phyloP scores from a whole-genome alignment of 1,284 basidiomycete species.

The Puccinia triticina region DNA sequence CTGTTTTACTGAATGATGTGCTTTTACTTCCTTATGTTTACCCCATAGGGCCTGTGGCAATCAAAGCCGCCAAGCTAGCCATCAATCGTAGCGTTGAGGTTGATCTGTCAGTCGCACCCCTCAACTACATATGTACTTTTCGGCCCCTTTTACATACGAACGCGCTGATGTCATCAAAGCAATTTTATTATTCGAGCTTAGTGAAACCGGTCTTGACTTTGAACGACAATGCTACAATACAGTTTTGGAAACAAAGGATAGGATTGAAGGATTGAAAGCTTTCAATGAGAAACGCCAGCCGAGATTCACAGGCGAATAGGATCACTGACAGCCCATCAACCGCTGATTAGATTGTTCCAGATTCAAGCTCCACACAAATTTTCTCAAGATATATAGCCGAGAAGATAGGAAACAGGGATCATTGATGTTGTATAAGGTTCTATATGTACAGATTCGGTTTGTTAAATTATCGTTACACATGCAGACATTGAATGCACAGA shows the following conservation, averaged over 20 bases:
- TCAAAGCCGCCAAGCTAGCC: slow-evolving; percentile 84
- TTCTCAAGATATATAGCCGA: neutral
- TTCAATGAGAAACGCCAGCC: slow-evolving; percentile 86
- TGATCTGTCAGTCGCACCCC: slow-evolving; percentile 66
- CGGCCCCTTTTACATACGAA: neutral
- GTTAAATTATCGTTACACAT: slow-evolving; percentile 25
- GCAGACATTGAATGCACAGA: neutral
- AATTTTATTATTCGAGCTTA: slow-evolving; percentile 38
- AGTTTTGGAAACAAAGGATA: slow-evolving; percentile 76
- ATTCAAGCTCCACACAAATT: neutral
- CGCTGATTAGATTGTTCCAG: neutral
- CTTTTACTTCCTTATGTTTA: neutral
- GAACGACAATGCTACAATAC: slow-evolving; percentile 83
- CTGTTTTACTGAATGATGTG: neutral
- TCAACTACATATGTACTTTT: neutral
- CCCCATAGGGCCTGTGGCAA: slow-evolving; percentile 77
- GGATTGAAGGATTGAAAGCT: slow-evolving; percentile 80
- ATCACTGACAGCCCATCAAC: neutral
- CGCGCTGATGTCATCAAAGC: neutral
- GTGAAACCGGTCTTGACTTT: slow-evolving; percentile 74
- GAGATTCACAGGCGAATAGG: slow-evolving; percentile 76
- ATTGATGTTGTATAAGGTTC: slow-evolving; percentile 15
- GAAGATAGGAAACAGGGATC: neutral
- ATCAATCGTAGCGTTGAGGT: slow-evolving; percentile 78
- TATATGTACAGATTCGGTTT: slow-evolving; percentile 4